Conservation (phyloP, 495 filamentous ascomycete species). For the Penicillium arizonense region DNA sequence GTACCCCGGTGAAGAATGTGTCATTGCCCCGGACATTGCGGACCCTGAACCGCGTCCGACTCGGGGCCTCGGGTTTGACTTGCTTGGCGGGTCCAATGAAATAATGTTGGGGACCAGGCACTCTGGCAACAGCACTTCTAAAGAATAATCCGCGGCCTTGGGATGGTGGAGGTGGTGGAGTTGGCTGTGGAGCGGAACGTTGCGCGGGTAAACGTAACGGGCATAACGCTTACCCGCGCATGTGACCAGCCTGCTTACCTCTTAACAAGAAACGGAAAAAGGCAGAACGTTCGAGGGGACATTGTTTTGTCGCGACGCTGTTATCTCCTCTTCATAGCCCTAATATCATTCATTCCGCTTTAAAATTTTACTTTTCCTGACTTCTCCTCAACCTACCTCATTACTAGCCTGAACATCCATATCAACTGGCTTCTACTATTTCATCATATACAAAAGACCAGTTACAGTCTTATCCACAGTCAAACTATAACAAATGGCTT, state of each 20-base stretch:
- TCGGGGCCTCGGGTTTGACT: neutral
- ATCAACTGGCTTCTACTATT: neutral
- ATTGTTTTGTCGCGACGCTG: conserved; percentile 17
- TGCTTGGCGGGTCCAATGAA: neutral
- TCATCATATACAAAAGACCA: neutral
- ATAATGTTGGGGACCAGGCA: neutral
- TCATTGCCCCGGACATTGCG: neutral
- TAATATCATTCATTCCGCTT: neutral
- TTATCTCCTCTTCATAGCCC: neutral
- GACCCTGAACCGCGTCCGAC: neutral
- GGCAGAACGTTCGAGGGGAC: conserved; percentile 15
- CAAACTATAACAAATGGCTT: conserved; percentile 25
- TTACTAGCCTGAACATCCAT: neutral
- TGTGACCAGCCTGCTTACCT: neutral
- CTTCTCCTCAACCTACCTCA: too few relatives aligned
- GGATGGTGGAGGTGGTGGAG: neutral
- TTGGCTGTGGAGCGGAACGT: neutral
- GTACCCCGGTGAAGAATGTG: neutral
- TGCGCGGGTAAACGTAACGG: conserved; percentile 12
- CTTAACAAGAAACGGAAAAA: neutral
- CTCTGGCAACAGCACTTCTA: neutral
- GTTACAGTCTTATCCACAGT: conserved; percentile 1
- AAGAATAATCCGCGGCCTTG: neutral
- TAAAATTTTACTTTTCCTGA: neutral
- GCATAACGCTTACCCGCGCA: conserved; percentile 15